Conservation (phyloP, 495 filamentous ascomycete species). For the Lasiosphaeria miniovina region DNA sequence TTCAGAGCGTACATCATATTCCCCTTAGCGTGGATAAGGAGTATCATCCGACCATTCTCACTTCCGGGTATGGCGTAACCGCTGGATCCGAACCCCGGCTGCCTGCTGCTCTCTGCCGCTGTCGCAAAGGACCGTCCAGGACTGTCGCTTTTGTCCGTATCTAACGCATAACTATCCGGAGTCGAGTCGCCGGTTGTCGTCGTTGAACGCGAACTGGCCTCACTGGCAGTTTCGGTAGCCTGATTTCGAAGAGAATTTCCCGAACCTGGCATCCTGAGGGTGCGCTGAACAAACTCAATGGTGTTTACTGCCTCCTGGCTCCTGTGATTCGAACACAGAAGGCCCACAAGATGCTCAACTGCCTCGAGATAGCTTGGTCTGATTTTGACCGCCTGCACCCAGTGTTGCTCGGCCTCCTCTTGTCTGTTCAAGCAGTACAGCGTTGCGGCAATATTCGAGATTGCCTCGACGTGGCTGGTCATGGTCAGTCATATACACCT, state of each 20-base stretch:
- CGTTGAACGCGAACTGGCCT: slow-evolving; percentile 21
- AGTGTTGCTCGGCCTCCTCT: slow-evolving; percentile 82
- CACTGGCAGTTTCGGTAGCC: slow-evolving; percentile 21
- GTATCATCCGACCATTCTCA: slow-evolving; percentile 91
- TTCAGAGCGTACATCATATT: slow-evolving; percentile 96
- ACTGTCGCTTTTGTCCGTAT: slow-evolving; percentile 24
- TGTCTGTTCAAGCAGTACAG: slow-evolving; percentile 77
- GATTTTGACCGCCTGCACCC: slow-evolving; percentile 76
- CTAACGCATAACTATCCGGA: slow-evolving; percentile 23
- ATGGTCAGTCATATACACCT: slow-evolving; percentile 26
- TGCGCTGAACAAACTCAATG: slow-evolving; percentile 83
- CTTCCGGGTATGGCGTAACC: slow-evolving; percentile 81
- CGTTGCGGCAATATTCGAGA: slow-evolving; percentile 89
- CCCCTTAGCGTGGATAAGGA: slow-evolving; percentile 91
- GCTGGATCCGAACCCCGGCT: slow-evolving; percentile 72
- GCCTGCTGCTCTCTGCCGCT: slow-evolving; percentile 49
- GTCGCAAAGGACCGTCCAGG: slow-evolving; percentile 20
- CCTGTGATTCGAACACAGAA: slow-evolving; percentile 78
- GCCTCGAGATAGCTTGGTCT: slow-evolving; percentile 94
- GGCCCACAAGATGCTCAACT: slow-evolving; percentile 88
- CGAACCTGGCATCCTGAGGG: slow-evolving; percentile 51
- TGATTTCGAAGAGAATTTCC: slow-evolving; percentile 13
- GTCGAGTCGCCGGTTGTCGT: slow-evolving; percentile 16
- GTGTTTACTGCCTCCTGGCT: slow-evolving; percentile 83
- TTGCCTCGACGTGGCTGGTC: slow-evolving; percentile 84